phyloP scores from a whole-genome alignment of 2,329 filamentous ascomycete genomes.

The Aspergillus niger region DNA sequence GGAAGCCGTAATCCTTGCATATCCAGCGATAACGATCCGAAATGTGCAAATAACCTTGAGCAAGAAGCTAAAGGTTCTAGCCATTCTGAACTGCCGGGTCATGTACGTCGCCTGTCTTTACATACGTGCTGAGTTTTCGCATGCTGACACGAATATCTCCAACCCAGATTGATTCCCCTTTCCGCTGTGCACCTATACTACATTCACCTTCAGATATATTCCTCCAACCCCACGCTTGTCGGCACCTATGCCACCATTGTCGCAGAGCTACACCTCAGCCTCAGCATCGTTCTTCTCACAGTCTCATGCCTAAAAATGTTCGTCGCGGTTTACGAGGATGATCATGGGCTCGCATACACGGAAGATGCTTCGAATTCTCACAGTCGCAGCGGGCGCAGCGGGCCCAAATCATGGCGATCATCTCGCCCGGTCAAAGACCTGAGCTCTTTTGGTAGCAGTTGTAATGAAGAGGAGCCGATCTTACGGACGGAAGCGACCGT shows the following conservation, averaged over 20 bases:
- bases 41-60: slow-evolving; percentile 41
- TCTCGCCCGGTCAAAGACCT: neutral
- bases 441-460: neutral
- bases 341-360: slow-evolving; percentile 28
- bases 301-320: slow-evolving; percentile 50
- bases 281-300: slow-evolving; percentile 46
- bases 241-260: slow-evolving; percentile 39
- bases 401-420: neutral
- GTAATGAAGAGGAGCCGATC: neutral
- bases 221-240: slow-evolving; percentile 41
- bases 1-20: slow-evolving; percentile 42
- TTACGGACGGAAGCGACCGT: neutral
- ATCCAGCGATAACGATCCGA: slow-evolving; percentile 41
- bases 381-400: neutral
- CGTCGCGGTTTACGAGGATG: slow-evolving; percentile 38
- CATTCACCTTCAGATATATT: slow-evolving; percentile 32
- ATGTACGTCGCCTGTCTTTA: slow-evolving; percentile 31
- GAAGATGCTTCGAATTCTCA: slow-evolving; percentile 18
- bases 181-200: slow-evolving; percentile 43
- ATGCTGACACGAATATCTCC: neutral
- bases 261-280: slow-evolving; percentile 46
- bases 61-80: slow-evolving; percentile 44
- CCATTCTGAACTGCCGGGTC: slow-evolving; percentile 47
- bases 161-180: slow-evolving; percentile 42
- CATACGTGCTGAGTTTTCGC: no score